These are phyloP conservation scores for Purpureocillium lavendulum DNA, from an alignment of 2,329 filamentous ascomycete species.

Conservation along the genomic window DNA sequence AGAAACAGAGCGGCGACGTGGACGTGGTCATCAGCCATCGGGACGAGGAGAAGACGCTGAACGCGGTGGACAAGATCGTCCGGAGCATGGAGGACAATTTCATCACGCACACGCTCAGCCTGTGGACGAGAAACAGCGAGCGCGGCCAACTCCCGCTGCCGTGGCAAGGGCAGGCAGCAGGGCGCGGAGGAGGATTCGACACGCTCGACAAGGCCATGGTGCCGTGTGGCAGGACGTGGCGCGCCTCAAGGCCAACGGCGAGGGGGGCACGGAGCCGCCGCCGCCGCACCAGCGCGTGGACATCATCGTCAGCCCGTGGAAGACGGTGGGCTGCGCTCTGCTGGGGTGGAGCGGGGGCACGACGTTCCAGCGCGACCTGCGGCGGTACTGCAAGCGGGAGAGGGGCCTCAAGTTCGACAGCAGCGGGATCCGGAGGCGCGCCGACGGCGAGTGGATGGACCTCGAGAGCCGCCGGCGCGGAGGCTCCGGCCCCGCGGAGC, in stretches of 20 bases:
- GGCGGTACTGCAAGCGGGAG: slow-evolving; percentile 67
- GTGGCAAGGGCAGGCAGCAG: slow-evolving; percentile 36
- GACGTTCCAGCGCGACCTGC: slow-evolving; percentile 81
- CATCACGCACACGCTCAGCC: slow-evolving; percentile 73
- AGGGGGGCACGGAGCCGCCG: no score
- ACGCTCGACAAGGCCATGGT: slow-evolving; percentile 86
- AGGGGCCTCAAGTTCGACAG: slow-evolving; percentile 82
- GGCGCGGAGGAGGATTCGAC: slow-evolving; percentile 60
- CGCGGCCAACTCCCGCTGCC: slow-evolving; percentile 56
- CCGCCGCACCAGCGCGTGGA: slow-evolving; percentile 75
- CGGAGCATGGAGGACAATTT: slow-evolving; percentile 59
- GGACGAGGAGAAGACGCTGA: slow-evolving; percentile 56
- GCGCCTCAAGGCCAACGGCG: slow-evolving; percentile 1
- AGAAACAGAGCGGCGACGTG: slow-evolving; percentile 67
- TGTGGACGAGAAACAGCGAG: slow-evolving; percentile 62
- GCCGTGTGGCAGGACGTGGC: slow-evolving; percentile 64
- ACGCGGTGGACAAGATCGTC: slow-evolving; percentile 68
- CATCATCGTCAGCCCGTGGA: slow-evolving; percentile 86
- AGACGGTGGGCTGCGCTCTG: slow-evolving; percentile 79
- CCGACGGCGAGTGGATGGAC: slow-evolving; percentile 62
- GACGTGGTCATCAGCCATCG: slow-evolving; percentile 79
- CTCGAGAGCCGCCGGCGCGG: slow-evolving; percentile 46
- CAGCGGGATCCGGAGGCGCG: slow-evolving; percentile 67
- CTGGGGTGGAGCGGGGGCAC: slow-evolving; percentile 83
- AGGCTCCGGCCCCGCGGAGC: no score